Percentiles rank a stretch among this genome's conserved stretches.
Evolutionary conservation across 2,329 filamentous ascomycete genomes (phyloP).

Genomic region (Cryphonectria japonica): DNA sequence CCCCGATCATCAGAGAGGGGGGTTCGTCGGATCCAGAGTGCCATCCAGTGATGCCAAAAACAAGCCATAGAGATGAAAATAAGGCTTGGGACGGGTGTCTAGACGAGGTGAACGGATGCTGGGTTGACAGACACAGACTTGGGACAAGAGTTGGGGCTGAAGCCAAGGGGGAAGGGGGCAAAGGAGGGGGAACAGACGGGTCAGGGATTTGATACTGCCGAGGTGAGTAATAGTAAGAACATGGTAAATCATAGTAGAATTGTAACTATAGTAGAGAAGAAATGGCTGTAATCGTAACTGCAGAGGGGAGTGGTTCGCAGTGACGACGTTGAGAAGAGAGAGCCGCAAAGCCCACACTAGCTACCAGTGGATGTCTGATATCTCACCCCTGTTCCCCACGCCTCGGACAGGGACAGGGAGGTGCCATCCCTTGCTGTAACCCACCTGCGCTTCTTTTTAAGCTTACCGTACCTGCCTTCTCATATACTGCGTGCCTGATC

Average conservation of each 20-base stretch:
- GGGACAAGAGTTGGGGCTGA: neutral
- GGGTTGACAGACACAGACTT: neutral
- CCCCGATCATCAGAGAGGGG: neutral
- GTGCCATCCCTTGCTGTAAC: neutral
- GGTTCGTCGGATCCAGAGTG: neutral
- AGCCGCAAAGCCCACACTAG: neutral
- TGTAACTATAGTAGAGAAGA: neutral
- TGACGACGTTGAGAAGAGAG: neutral
- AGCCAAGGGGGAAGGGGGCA: neutral
- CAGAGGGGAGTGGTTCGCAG: neutral
- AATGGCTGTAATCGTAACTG: neutral
- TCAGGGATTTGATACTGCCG: neutral
- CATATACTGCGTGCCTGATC: neutral
- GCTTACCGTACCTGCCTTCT: neutral
- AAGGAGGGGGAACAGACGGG: neutral
- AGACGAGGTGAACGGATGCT: constrained; percentile 4
- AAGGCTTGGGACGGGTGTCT: neutral
- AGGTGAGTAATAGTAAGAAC: neutral
- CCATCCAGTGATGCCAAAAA: neutral
- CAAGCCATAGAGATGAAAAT: neutral
- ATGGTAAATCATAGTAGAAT: neutral
- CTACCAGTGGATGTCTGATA: neutral
- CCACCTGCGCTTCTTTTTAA: constrained; percentile 6
- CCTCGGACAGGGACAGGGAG: neutral
- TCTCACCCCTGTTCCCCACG: constrained; percentile 1